Evolutionary conservation across 2,329 filamentous ascomycete genomes (phyloP).

Genomic region (Amylocarpus encephaloides): DNA sequence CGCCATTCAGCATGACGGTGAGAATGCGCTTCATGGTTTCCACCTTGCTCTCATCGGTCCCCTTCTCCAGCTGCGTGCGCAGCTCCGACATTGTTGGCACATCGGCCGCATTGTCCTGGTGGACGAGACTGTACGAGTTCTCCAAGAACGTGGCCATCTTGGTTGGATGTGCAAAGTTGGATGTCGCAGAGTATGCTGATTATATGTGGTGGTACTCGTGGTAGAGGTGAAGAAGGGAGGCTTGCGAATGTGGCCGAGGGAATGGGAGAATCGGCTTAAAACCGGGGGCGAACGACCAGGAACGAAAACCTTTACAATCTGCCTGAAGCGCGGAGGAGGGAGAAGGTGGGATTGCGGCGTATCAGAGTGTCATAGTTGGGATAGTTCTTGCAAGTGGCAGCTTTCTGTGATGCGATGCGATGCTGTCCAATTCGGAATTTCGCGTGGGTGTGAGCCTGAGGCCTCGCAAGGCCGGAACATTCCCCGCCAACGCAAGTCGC

Average conservation of each 20-base stretch:
- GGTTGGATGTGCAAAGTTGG: slow-evolving; percentile 27
- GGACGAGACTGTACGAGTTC: slow-evolving; percentile 91
- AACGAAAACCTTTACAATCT: slow-evolving; percentile 8
- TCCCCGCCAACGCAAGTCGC: slow-evolving; percentile 4
- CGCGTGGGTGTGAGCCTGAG: slow-evolving; percentile 14
- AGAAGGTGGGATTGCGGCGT: slow-evolving; percentile 20
- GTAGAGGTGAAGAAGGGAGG: slow-evolving; percentile 14
- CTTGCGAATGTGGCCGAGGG: slow-evolving; percentile 1
- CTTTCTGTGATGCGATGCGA: slow-evolving; percentile 19
- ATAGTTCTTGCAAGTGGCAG: slow-evolving; percentile 7
- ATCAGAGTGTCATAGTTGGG: slow-evolving; percentile 23
- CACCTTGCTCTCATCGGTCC: slow-evolving; percentile 84
- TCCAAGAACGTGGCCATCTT: slow-evolving; percentile 94
- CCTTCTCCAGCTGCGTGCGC: slow-evolving; percentile 89
- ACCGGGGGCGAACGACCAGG: slow-evolving; percentile 10
- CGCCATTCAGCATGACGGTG: slow-evolving; percentile 96
- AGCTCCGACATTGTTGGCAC: slow-evolving; percentile 86
- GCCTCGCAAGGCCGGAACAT: slow-evolving; percentile 8
- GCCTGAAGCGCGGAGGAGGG: slow-evolving; percentile 17
- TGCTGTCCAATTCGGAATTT: slow-evolving; percentile 9
- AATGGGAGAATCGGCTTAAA: slow-evolving; percentile 5
- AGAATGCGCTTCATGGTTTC: slow-evolving; percentile 96
- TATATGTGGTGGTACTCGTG: slow-evolving; percentile 15
- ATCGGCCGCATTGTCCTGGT: slow-evolving; percentile 94
- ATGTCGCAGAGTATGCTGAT: slow-evolving; percentile 20